Percentiles rank a stretch among this genome's conserved stretches.
Conservation (phyloP, 352 stramenopile species). For the Globisporangium megalacanthum region DNA sequence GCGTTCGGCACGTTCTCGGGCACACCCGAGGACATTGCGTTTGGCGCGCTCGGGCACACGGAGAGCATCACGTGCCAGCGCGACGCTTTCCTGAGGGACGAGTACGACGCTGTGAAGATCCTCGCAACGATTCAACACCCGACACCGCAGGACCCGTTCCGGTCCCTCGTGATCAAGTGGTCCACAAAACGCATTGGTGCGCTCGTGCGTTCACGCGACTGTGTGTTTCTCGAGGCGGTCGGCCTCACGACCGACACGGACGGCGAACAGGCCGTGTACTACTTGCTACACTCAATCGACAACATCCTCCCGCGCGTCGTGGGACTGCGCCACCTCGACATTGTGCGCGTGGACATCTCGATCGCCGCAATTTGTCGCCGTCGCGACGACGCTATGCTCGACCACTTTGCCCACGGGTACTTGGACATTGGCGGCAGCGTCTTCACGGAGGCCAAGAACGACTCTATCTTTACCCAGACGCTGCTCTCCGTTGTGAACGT, state of each 20-base stretch:
- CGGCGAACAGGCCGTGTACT: conserved; percentile 27
- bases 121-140: conserved; percentile 25
- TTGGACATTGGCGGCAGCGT: too few relatives aligned
- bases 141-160: conserved; percentile 31
- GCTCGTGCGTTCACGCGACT: conserved; percentile 37
- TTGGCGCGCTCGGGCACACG: conserved; percentile 36
- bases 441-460: too few relatives aligned
- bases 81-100: conserved; percentile 23
- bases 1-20: conserved; percentile 29
- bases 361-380: not conserved
- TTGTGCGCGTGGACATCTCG: conserved; percentile 10
- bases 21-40: conserved; percentile 32
- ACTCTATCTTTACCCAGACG: too few relatives aligned
- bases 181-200: conserved; percentile 25
- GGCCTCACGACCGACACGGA: conserved; percentile 27
- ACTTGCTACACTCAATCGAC: conserved; percentile 10
- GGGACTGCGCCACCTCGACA: conserved; percentile 3
- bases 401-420: not conserved
- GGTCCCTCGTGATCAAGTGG: conserved; percentile 43
- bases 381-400: not conserved
- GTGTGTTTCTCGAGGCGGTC: conserved; percentile 41
- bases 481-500: not conserved
- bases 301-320: conserved; percentile 8
- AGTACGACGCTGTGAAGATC: conserved; percentile 31
- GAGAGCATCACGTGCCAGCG: conserved; percentile 28